phyloP scores from a whole-genome alignment of 352 stramenopile species.

The Pythium folliculosum region DNA sequence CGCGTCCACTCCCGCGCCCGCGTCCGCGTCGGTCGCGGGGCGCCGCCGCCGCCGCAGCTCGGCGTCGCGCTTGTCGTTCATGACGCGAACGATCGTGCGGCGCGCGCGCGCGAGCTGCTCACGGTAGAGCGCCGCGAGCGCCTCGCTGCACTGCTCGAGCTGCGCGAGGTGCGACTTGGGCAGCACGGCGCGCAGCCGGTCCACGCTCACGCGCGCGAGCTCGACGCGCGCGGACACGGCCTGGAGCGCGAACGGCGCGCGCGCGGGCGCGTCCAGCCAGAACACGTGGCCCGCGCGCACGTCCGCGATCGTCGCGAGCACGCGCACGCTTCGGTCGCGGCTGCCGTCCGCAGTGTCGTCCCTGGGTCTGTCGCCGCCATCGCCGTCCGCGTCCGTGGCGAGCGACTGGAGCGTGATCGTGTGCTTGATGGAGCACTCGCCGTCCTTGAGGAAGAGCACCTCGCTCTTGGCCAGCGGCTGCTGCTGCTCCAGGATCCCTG shows the following conservation, averaged over 20 bases:
- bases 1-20: constrained; percentile 1
- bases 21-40: not conserved
- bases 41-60: constrained; percentile 25
- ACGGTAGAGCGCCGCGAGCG: constrained; percentile 27
- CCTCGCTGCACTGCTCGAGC: constrained; percentile 21
- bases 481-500: constrained; percentile 39
- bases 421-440: constrained; percentile 44
- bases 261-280: constrained; percentile 40
- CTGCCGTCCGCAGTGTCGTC: not conserved
- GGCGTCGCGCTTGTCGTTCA: constrained; percentile 51
- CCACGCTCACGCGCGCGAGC: constrained; percentile 45
- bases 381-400: not conserved
- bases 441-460: constrained; percentile 55
- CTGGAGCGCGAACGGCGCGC: constrained; percentile 45
- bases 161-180: constrained; percentile 32
- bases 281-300: constrained; percentile 55
- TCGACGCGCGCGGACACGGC: constrained; percentile 46
- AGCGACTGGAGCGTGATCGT: constrained; percentile 23
- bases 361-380: not conserved
- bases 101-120: constrained; percentile 43
- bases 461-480: constrained; percentile 27
- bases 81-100: constrained; percentile 37
- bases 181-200: constrained; percentile 51
- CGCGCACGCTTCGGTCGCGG: constrained; percentile 26
- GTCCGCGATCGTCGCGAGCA: constrained; percentile 55